Evolutionary conservation across 345 rosid species (phyloP), one percentile per base, ranked within the genome.

Genomic region (Noccaea bulbosa): DNA sequence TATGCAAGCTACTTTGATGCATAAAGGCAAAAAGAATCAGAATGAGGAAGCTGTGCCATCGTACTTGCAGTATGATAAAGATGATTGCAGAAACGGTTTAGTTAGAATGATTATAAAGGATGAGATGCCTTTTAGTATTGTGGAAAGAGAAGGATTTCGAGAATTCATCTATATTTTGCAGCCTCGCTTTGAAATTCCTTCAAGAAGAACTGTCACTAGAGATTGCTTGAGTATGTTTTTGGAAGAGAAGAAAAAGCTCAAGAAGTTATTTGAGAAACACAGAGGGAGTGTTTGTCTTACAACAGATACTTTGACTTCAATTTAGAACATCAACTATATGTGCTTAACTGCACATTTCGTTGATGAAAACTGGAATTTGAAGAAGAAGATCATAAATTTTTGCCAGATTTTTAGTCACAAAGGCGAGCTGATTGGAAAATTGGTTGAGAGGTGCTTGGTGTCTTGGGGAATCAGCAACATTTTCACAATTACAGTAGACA

Each of bases 391-490:
- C 0, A 15, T 46, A 0, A 67, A 39, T 2, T 33, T 44, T 8
- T 69, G 20, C 8, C 72, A 43, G 4, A 54, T 67, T 24, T 17
- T 17, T 0, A 67, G 52, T 44, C 65, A 69, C 5, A 53, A 40
- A 14, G 30, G 65, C 1, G 55, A 69, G 10, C 2, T 55, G 0
- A 62, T 78, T 8, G 78, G 53, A 2, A 63, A 72, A 10, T 9
- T 40, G 33, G 0, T 68, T 3, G 77, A 65, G n/a, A 66, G 39
- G 2, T 72, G 66, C 12, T 62, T 78, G 9, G 7, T 51, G 15
- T 16, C 22, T 37, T 79, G 65, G 73, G 69, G 52, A 3, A 46
- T 74, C 14, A 58, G 7, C 7, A 74, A 43, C 39, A 62, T 74
- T n/a, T 54, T 70, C 15, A 61, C 65, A 7, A 7, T 79, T 0